phyloP scores from a whole-genome alignment of 23 red algal genomes.

The Gracilariopsis chorda region DNA sequence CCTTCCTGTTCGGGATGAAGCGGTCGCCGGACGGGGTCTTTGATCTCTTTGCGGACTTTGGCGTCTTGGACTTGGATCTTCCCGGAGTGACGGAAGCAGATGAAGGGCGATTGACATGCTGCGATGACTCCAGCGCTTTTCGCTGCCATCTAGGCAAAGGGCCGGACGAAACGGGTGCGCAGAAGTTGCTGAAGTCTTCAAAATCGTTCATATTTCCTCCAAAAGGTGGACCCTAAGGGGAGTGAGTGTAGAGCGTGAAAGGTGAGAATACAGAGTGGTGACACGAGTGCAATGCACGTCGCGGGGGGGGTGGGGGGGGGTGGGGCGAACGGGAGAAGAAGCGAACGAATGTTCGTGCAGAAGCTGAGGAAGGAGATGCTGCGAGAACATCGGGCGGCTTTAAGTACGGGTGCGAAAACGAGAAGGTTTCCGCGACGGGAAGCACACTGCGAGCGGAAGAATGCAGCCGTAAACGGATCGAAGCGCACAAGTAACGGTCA shows the following conservation, averaged over 20 bases:
- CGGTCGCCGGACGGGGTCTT: conserved; percentile 73
- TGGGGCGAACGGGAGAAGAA: background rate
- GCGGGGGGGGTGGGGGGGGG: background rate
- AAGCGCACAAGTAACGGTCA: background rate
- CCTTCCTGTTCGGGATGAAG: conserved; percentile 90
- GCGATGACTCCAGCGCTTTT: conserved; percentile 63
- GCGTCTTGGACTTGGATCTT: background rate
- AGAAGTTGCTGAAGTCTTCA: conserved; percentile 79
- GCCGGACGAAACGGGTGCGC: conserved; percentile 38
- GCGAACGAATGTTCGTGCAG: background rate
- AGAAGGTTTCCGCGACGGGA: background rate
- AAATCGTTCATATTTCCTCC: conserved; percentile 17
- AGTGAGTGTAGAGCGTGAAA: background rate
- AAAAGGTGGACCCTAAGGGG: background rate
- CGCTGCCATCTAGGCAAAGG: conserved; percentile 84
- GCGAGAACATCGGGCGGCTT: background rate
- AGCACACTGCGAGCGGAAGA: background rate
- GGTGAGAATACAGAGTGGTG: conserved; percentile 5
- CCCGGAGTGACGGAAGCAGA: background rate
- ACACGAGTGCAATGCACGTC: background rate
- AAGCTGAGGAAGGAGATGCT: background rate
- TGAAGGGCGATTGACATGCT: background rate
- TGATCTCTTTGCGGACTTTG: conserved; percentile 33
- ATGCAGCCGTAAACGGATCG: conserved; percentile 6
- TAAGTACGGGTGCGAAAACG: conserved; percentile 7